Evolutionary conservation across 768 basidiomycete species (phyloP), one percentile per base, ranked within the genome.

Genomic region (Saitozyma podzolica): DNA sequence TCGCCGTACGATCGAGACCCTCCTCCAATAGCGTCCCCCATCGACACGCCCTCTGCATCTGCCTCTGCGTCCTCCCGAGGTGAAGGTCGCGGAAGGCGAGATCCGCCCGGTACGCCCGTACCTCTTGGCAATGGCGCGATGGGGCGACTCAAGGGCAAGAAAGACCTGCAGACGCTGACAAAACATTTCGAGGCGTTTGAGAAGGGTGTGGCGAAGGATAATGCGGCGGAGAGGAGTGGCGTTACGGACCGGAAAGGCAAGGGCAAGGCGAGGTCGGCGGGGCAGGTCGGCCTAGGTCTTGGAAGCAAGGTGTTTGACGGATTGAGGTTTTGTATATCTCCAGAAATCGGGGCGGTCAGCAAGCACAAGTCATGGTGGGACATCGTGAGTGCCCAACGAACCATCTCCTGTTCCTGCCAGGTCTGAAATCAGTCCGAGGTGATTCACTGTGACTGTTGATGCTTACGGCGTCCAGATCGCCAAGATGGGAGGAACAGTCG

Each of bases 251-350:
- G n/a, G 5, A 51, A 58, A 14, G 55, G 45, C 17, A 58, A 55
- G 40, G 61, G 49, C 37, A 50, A 59, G n/a, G 20, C 10, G 9
- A 53, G 41, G 37, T 13, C 9, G n/a, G 16, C 55, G 13, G 49
- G 8, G 20, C 19, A 52, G 40, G 56, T 10, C 49, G 47, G 40
- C 43, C 45, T 5, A 62, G 63, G 60, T 0, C 29, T 68, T 17
- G 69, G 68, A 13, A 65, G 61, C 6, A 64, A 58, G 40, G 61
- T 73, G 6, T 69, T 75, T 40, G 62, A 75, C 3, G 67, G 72
- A 3, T 62, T 73, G 39, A 56, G 69, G 37, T 64, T 75, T 50
- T 73, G 71, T 43, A 54, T 73, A 10, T 68, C 74, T 3, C 60
- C 64, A 13, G 74, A 70, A 19, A 20, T 61, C 17, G 60, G 54